Evolutionary conservation across 1,139 yeast species (phyloP).

Genomic region (Pneumocystis oryctolagi): DNA sequence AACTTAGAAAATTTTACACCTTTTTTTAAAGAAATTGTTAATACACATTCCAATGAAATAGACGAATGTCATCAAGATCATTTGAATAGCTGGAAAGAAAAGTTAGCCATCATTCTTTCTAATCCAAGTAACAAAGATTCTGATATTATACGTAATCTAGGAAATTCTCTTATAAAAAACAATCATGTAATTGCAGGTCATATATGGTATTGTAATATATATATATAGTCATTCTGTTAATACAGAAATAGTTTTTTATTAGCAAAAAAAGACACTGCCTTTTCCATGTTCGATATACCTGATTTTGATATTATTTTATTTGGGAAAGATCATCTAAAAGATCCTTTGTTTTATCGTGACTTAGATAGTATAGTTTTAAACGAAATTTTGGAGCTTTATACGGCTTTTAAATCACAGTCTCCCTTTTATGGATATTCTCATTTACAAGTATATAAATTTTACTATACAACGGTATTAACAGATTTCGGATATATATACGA

Average conservation of each 20-base stretch:
- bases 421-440: conserved; percentile 33
- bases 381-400: conserved; percentile 57
- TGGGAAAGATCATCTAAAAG: conserved; percentile 18
- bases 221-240: neutral
- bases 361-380: conserved; percentile 38
- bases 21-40: neutral
- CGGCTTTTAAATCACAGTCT: conserved; percentile 23
- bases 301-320: conserved; percentile 17
- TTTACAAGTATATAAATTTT: conserved; percentile 40
- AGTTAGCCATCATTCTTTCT: conserved; percentile 23
- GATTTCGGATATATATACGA: conserved; percentile 46
- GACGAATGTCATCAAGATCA: conserved; percentile 1
- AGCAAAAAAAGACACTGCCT: conserved; percentile 18
- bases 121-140: conserved; percentile 22
- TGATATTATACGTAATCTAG: conserved; percentile 24
- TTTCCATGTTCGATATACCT: conserved; percentile 19
- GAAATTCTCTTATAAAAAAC: conserved; percentile 20
- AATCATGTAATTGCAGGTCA: conserved; percentile 26
- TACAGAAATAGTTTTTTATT: conserved; percentile 15
- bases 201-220: conserved; percentile 14
- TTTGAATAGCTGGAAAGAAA: conserved; percentile 24
- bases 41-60: conserved; percentile 1
- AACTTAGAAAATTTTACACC: conserved; percentile 1
- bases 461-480: conserved; percentile 48
- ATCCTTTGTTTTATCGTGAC: conserved; percentile 21